phyloP scores from a whole-genome alignment of 2,329 filamentous ascomycete genomes.

The Xylaria sp. region DNA sequence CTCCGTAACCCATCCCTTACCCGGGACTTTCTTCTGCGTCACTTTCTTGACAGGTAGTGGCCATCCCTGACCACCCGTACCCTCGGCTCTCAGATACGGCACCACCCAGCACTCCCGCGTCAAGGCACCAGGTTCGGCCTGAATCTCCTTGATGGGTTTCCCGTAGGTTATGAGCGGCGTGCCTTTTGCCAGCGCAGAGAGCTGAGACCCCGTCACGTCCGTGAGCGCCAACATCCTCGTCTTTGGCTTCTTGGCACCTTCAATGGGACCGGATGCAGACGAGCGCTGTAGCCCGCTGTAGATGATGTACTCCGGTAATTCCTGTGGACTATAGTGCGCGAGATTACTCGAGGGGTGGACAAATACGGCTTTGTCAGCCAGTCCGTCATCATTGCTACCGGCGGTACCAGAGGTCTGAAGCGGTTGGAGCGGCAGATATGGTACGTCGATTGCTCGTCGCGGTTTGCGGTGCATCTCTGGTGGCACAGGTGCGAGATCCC shows the following conservation, averaged over 20 bases:
- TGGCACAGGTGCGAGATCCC: slow-evolving; percentile 81
- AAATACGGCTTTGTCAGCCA: slow-evolving; percentile 76
- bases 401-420: slow-evolving; percentile 57
- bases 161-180: slow-evolving; percentile 86
- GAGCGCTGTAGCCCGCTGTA: slow-evolving; percentile 86
- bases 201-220: slow-evolving; percentile 77
- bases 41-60: slow-evolving; percentile 87
- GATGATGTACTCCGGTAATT: slow-evolving; percentile 87
- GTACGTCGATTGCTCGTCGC: slow-evolving; percentile 87
- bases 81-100: slow-evolving; percentile 77
- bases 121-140: slow-evolving; percentile 55
- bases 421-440: slow-evolving; percentile 86
- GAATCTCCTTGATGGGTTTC: slow-evolving; percentile 89
- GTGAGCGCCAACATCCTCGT: slow-evolving; percentile 91
- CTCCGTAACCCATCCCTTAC: slow-evolving; percentile 79
- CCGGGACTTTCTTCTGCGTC: slow-evolving; percentile 77
- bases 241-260: slow-evolving; percentile 65
- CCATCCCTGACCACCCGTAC: slow-evolving; percentile 77
- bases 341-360: slow-evolving; percentile 88
- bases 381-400: slow-evolving; percentile 44
- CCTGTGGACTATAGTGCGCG: slow-evolving; percentile 72
- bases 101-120: slow-evolving; percentile 84
- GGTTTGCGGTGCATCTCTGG: slow-evolving; percentile 75
- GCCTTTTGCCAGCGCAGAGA: slow-evolving; percentile 81
- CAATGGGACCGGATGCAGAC: slow-evolving; percentile 54